Evolutionary conservation across 2,329 filamentous ascomycete genomes (phyloP), one percentile per base, ranked within the genome.

Genomic region (Pyricularia grisea): DNA sequence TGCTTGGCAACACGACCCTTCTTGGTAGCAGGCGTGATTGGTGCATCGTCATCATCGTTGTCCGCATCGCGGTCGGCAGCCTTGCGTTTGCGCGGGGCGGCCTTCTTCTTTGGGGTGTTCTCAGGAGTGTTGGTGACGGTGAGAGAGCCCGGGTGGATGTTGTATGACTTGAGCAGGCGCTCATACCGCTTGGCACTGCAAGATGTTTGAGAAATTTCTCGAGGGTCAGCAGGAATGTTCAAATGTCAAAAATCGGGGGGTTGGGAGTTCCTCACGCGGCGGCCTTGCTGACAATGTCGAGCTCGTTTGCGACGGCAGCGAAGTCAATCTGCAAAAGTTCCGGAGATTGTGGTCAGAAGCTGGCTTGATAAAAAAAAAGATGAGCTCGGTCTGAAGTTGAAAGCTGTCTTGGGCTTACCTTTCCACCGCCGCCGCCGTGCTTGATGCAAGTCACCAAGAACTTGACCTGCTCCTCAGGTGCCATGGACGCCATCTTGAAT

Each of bases 391-490:
- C 17, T 33, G 14, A 20, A 65, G 63, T 31, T 31, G 4, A 20
- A 33, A 20, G 4, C 10, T 5, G 9, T 28, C 65, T 50, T 50
- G 17, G 30, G 25, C 80, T 74, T 77, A 90, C 89, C 76, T 86
- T 87, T 71, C 88, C 88, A 71, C 83, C 82, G 73, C 79, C 82
- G 11, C 86, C 23, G n/a, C 50, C 84, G 77, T 88, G 78, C 68
- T 84, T 83, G 76, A 92, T 89, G 78, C 90, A 92, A 68, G 82
- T 81, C 66, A 92, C 83, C 28, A 92, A 81, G 75, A 92, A 91
- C 71, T 83, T 85, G 78, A 91, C 83, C 73, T 90, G 88, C 0
- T 78, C 78, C 31, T 87, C 82, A 25, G 85, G 80, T 31, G 86
- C 83, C 27, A 79, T 78, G 70, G 80, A 76, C 58, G 85, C 79